Evolutionary conservation across 2,329 filamentous ascomycete genomes (phyloP).

Genomic region (Botrytis sinoallii): DNA sequence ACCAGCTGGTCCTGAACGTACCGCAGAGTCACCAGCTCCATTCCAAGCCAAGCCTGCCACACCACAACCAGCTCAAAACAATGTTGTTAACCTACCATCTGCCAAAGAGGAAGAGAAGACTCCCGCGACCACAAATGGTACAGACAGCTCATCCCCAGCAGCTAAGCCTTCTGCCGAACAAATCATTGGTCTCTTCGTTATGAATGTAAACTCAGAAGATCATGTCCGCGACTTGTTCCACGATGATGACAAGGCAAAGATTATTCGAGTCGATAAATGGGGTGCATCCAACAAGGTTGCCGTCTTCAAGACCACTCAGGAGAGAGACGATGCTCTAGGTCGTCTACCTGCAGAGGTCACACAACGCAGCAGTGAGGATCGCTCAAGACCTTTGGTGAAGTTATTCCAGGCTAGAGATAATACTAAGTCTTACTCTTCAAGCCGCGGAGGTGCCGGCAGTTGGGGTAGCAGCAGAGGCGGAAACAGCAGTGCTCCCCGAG

Average conservation of each 20-base stretch:
- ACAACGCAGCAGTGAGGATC: slow-evolving; percentile 65
- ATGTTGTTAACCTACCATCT: slow-evolving; percentile 36
- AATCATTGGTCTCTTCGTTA: slow-evolving; percentile 84
- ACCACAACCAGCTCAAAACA: slow-evolving; percentile 42
- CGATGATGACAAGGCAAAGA: slow-evolving; percentile 79
- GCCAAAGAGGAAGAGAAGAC: slow-evolving; percentile 58
- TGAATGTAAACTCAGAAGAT: slow-evolving; percentile 79
- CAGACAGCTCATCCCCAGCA: slow-evolving; percentile 54
- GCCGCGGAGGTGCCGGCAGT: slow-evolving; percentile 62
- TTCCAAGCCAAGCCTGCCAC: slow-evolving; percentile 45
- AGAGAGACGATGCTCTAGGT: slow-evolving; percentile 75
- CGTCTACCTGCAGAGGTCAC: slow-evolving; percentile 74
- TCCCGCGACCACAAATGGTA: slow-evolving; percentile 43
- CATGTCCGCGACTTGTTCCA: slow-evolving; percentile 78
- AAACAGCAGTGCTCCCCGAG: slow-evolving; percentile 51
- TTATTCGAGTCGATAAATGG: slow-evolving; percentile 74
- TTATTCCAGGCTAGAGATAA: slow-evolving; percentile 70
- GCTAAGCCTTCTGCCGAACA: slow-evolving; percentile 61
- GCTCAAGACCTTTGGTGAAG: slow-evolving; percentile 77
- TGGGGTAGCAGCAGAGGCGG: slow-evolving; percentile 67
- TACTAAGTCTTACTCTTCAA: slow-evolving; percentile 49
- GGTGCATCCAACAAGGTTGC: slow-evolving; percentile 79
- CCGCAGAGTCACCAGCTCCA: slow-evolving; percentile 36
- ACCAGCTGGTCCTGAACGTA: slow-evolving; percentile 31
- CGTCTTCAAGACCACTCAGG: slow-evolving; percentile 75